Conservation (phyloP, 139 green algal species). For the Closterium sp. region DNA sequence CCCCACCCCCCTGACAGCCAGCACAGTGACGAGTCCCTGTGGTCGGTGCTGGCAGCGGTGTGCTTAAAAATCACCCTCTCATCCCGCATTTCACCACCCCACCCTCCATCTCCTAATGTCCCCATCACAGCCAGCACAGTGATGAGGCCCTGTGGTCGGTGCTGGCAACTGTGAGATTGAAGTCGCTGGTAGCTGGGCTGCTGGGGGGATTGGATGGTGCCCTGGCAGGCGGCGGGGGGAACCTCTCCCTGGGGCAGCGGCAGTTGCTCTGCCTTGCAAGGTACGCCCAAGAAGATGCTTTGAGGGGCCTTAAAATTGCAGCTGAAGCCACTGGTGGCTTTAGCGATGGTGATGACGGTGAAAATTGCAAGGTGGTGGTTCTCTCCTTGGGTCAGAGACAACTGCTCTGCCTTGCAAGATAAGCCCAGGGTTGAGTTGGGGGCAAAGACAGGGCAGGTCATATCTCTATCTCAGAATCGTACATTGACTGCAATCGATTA, state of each 20-base stretch:
- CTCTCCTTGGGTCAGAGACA: too few species aligned
- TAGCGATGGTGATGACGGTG: too few species aligned
- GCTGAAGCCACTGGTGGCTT: too few species aligned
- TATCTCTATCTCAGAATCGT: too few species aligned
- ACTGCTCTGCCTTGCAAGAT: too few species aligned
- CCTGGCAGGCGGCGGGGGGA: constrained; percentile 77
- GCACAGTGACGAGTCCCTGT: constrained; percentile 64
- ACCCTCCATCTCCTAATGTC: too few species aligned
- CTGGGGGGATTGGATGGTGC: not conserved
- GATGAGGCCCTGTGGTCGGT: constrained; percentile 67
- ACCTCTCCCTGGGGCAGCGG: constrained; percentile 83
- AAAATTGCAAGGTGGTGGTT: too few species aligned
- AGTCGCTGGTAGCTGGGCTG: not conserved
- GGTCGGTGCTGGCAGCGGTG: constrained; percentile 57
- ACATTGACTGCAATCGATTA: too few species aligned
- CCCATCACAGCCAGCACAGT: constrained; percentile 45
- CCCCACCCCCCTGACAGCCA: constrained; percentile 7
- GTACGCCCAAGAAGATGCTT: not conserved
- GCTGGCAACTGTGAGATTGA: constrained; percentile 55
- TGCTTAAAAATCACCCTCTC: too few species aligned
- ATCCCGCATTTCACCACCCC: not conserved
- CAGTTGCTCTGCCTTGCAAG: constrained; percentile 85
- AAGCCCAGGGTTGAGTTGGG: too few species aligned
- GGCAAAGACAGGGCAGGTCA: too few species aligned
- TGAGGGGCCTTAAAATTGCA: too few species aligned